Percentiles rank a stretch among this genome's conserved stretches.
These are phyloP conservation scores for Rhodotorula sp. DNA, from an alignment of 1,284 basidiomycete species.

Conservation along the genomic window DNA sequence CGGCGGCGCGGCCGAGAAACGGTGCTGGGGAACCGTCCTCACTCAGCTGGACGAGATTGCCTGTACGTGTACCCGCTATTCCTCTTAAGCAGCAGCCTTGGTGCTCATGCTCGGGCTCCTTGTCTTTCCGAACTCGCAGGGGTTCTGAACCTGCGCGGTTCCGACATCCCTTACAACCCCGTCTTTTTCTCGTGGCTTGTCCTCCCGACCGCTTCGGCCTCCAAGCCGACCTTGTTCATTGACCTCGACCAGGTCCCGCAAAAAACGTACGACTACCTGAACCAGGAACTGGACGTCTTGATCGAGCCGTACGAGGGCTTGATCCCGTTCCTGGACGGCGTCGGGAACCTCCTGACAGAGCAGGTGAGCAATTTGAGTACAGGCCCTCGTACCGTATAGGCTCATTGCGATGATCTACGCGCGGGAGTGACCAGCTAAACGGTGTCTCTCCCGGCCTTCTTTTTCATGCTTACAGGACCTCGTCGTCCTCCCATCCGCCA, in stretches of 20 bases:
- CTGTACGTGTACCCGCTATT: constrained; percentile 11
- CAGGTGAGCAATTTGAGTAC: constrained; percentile 22
- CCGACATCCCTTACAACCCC: constrained; percentile 80
- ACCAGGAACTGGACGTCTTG: constrained; percentile 58
- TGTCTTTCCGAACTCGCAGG: constrained; percentile 48
- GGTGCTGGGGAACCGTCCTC: constrained; percentile 57
- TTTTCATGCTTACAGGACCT: constrained; percentile 2
- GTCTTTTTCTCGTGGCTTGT: constrained; percentile 94
- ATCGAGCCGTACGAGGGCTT: constrained; percentile 70
- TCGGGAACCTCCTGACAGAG: constrained; percentile 51
- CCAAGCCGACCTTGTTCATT: constrained; percentile 62
- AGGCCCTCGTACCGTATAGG: not conserved
- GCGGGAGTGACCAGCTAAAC: not conserved
- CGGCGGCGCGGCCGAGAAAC: constrained; percentile 11
- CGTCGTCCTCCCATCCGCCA: constrained; percentile 60
- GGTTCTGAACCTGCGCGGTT: constrained; percentile 90
- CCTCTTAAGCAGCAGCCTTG: no score
- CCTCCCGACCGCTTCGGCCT: constrained; percentile 64
- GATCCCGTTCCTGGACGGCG: constrained; percentile 59
- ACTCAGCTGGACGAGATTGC: constrained; percentile 71
- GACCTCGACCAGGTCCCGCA: constrained; percentile 64
- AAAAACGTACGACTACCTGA: constrained; percentile 60
- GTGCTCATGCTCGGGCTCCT: no score
- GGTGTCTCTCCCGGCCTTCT: no score
- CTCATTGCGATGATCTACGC: not conserved